A percentile compares a stretch with the other conserved stretches of the same genome.
phyloP scores from a whole-genome alignment of 1,139 yeast species.

The Diutina sp. region DNA sequence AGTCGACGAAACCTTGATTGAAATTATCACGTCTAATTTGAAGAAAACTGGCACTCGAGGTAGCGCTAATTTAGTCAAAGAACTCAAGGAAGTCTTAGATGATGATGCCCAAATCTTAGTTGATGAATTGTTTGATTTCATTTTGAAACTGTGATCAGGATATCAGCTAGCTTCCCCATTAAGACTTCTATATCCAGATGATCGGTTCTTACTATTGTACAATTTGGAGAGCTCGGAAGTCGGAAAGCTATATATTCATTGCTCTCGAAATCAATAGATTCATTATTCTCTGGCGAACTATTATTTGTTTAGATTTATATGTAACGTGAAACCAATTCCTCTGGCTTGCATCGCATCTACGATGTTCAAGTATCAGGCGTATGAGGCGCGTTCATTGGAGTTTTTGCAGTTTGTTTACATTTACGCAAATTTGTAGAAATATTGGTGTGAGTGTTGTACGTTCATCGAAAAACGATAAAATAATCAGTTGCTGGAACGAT shows the following conservation, averaged over 20 bases:
- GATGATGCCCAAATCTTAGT: conserved; percentile 1
- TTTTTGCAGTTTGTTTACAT: background rate
- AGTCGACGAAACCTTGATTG: background rate
- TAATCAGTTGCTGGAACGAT: background rate
- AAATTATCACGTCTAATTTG: background rate
- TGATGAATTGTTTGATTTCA: background rate
- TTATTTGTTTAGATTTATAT: too few species aligned
- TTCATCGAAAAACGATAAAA: too few species aligned
- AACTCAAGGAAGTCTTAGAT: background rate
- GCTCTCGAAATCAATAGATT: too few species aligned
- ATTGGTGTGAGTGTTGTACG: too few species aligned
- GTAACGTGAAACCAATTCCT: background rate
- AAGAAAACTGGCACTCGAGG: background rate
- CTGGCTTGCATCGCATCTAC: too few species aligned
- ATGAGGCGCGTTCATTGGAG: too few species aligned
- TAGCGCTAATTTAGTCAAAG: background rate
- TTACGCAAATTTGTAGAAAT: background rate
- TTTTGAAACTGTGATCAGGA: background rate
- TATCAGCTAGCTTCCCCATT: background rate
- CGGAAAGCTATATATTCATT: too few species aligned
- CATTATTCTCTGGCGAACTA: too few species aligned
- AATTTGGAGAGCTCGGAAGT: too few species aligned
- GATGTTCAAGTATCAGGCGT: too few species aligned
- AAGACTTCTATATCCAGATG: too few species aligned
- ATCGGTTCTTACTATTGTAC: too few species aligned